A percentile compares a stretch with the other conserved stretches of the same genome.
phyloP scores from a whole-genome alignment of 306 rosid genomes.

The Prunus armeniaca region DNA sequence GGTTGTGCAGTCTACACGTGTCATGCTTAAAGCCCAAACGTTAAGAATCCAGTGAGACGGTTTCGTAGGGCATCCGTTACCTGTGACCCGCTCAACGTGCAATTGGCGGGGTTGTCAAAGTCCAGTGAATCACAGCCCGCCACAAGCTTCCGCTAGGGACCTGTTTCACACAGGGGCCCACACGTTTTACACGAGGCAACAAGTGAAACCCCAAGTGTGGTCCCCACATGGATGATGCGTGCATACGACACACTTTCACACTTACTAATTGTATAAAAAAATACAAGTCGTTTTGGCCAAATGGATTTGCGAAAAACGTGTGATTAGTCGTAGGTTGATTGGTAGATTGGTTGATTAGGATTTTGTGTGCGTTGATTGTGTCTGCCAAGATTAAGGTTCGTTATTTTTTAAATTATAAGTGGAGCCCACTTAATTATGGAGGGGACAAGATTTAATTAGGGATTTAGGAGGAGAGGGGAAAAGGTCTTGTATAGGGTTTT shows the following conservation, averaged over 20 bases:
- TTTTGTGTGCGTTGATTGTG: not conserved
- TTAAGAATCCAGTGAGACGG: slow-evolving; percentile 12
- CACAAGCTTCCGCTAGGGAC: slow-evolving; percentile 13
- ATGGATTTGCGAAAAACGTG: not conserved
- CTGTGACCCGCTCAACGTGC: not conserved
- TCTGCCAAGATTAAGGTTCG: slow-evolving; percentile 12
- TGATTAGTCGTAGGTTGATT: slow-evolving; percentile 13
- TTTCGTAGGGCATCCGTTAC: slow-evolving; percentile 26
- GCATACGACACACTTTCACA: not conserved
- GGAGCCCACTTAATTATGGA: slow-evolving; percentile 21
- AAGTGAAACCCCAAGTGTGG: slow-evolving; percentile 8
- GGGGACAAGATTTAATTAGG: slow-evolving; percentile 18
- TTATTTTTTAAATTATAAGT: not conserved
- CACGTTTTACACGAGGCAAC: slow-evolving; percentile 33
- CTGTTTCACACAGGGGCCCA: slow-evolving; percentile 17
- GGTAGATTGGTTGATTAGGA: slow-evolving; percentile 2
- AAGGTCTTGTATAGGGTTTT: slow-evolving; percentile 21
- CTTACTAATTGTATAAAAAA: not conserved
- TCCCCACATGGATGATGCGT: not conserved
- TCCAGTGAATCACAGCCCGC: slow-evolving; percentile 17
- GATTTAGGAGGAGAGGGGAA: slow-evolving; percentile 15
- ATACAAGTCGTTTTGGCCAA: not conserved
- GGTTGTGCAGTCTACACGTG: slow-evolving; percentile 14
- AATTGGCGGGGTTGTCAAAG: slow-evolving; percentile 16
- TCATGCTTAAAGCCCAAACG: not conserved